Evolutionary conservation across 2,329 filamentous ascomycete species (phyloP).

Genomic region (Fusarium abutilonis): DNA sequence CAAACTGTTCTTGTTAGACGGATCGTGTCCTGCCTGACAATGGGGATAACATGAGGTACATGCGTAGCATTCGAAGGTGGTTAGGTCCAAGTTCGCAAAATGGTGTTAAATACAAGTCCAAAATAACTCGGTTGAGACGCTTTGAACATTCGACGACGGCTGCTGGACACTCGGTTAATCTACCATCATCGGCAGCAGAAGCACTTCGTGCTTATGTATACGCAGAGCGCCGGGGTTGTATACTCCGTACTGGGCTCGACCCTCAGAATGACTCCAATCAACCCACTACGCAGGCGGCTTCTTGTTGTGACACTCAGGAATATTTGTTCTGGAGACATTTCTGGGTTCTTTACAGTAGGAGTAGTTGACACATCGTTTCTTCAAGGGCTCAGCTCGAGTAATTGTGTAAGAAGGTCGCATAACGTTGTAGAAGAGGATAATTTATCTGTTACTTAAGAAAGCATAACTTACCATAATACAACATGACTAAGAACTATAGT

Average conservation of each 20-base stretch:
- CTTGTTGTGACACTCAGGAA: constrained; percentile 44
- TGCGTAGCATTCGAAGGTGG: constrained; percentile 54
- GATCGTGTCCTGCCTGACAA: constrained; percentile 52
- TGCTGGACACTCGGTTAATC: constrained; percentile 37
- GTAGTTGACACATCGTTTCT: constrained; percentile 38
- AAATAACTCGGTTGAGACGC: constrained; percentile 60
- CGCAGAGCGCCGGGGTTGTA: constrained; percentile 55
- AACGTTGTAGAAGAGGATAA: too few relatives aligned
- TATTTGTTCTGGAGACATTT: constrained; percentile 45
- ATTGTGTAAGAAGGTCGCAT: too few relatives aligned
- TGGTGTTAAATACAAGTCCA: constrained; percentile 55
- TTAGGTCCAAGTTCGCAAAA: constrained; percentile 45
- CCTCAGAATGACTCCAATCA: constrained; percentile 56
- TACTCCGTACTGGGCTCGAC: constrained; percentile 61
- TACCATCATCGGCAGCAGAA: constrained; percentile 54
- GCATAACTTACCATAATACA: too few relatives aligned
- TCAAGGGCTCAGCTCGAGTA: not conserved
- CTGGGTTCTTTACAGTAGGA: constrained; percentile 35
- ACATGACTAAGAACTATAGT: too few relatives aligned
- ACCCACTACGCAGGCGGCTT: constrained; percentile 55
- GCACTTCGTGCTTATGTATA: constrained; percentile 60
- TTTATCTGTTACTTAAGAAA: too few relatives aligned
- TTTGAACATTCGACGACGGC: constrained; percentile 57
- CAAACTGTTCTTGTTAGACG: constrained; percentile 55
- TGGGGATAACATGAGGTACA: constrained; percentile 51